Base-by-base conservation (phyloP, 768 basidiomycete species). In the Imleria badia region DNA sequence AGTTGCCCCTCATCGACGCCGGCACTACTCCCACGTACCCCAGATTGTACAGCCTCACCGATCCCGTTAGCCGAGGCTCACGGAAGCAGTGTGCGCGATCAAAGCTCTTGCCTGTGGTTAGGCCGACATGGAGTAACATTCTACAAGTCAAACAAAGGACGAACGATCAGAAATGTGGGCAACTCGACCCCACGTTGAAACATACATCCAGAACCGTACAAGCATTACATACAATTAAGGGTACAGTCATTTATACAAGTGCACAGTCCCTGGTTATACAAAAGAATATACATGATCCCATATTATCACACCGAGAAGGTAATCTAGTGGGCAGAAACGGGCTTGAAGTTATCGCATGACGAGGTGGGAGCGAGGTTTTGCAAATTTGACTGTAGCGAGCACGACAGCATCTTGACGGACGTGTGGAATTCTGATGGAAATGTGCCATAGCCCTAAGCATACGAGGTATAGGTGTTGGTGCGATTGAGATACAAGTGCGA, bases 231-330 rank as follows among this genome's bases (percentile, higher is more conserved):
- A 64, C 56, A 59, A 58, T 66, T 57, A 54, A 29, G 46, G 22
- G 52, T 39, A 52, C 60, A 62, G 17, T 7, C 51, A 17, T 63
- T 61, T 60, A 60, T 60, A 67, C 67, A 69, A 56, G 56, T 46
- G 59, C 39, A 45, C 20, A 54, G 58, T 53, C 34, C 59, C 41
- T 30, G 38, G 13, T 54, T 69, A 67, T 64, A 62, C 62, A 67
- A 69, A 62, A 64, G 66, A 66, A 69, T 69, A 58, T 69, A 67
- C 66, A 67, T 62, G 56, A 61, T 61, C 23, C 62, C 61, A 63
- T 62, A 67, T 67, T 58, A 67, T 62, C 52, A 64, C 55, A 66
- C 41, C 12, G 33, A 53, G 53, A 56, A 56, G 42, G 56, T 56
- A 62, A 42, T 33, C 52, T 62, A 62, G 35, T 9, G 39, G 46